Evolutionary conservation across 2,329 filamentous ascomycete species (phyloP), one percentile per base, ranked within the genome.

Genomic region (Tolypocladium sp.): DNA sequence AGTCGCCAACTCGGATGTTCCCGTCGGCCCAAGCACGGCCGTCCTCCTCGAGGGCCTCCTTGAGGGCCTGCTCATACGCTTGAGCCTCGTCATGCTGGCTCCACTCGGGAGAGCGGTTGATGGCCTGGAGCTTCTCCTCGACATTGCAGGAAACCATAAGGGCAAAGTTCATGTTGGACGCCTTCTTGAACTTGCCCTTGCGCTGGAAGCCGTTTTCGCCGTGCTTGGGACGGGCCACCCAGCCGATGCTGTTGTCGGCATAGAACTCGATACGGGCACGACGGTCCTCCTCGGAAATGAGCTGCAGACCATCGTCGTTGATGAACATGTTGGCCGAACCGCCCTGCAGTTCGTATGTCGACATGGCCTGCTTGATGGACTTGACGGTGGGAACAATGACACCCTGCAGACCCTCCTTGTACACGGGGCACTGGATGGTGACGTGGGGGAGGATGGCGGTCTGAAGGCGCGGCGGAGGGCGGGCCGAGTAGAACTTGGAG

Each of bases 401-500:
- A 62, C 79, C 84, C 41, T 76, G 76, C 3, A 95, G 79, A 63
- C 90, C 90, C 71, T 95, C 91, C 72, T 93, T 94, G 77, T 94
- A 95, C 0, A 95, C 89, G 5, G 91, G 91, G 71, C 90, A 92
- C 69, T 96, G 91, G 49, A 95, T 89, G 3, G 90, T 93, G 63
- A 91, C 80, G 68, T 91, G 89, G 2, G 88, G 89, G 20, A 92
- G 79, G 33, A 77, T 69, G 8, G 74, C 67, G 1, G 73, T 76
- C 59, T 82, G 81, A 35, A 92, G 73, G 55, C 88, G 79, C 25
- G 82, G 81, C 1, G 87, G 85, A 10, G 87, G 80, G n/a, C 80
- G 78, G 1, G 88, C 90, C 0, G 90, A 93, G 75, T 89, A 94
- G 76, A 87, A 93, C 71, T 89, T 90, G 68, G 89, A 91, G 79